These are phyloP conservation scores for Camelina laxa DNA, from an alignment of 345 rosid species.

Conservation along the genomic window DNA sequence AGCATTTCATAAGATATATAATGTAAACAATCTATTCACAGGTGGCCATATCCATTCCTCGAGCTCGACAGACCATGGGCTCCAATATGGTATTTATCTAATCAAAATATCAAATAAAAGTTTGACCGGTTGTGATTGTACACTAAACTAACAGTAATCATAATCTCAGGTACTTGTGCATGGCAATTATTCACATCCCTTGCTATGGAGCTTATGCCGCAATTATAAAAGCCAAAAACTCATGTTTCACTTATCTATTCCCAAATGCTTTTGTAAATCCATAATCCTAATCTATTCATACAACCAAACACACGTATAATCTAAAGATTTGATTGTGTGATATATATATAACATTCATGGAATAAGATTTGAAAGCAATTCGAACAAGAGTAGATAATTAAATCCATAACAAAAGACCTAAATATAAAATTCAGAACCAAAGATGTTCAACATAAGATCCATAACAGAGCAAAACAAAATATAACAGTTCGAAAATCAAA, in stretches of 20 bases:
- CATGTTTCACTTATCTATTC: slow-evolving; percentile 52
- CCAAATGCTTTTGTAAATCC: slow-evolving; percentile 51
- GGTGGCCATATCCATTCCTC: slow-evolving; percentile 97
- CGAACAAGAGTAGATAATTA: not conserved
- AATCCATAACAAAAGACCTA: slow-evolving; percentile 12
- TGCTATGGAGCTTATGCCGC: slow-evolving; percentile 67
- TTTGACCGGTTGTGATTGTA: not conserved
- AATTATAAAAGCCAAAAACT: slow-evolving; percentile 57
- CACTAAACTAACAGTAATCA: not conserved
- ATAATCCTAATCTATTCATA: not conserved
- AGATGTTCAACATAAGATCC: slow-evolving; percentile 35
- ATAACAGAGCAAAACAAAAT: not conserved
- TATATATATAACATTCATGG: not conserved
- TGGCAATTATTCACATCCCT: slow-evolving; percentile 72
- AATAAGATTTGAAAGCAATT: not conserved
- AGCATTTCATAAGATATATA: too few species aligned
- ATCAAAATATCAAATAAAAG: not conserved
- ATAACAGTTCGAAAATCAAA: not conserved
- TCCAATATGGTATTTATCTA: slow-evolving; percentile 54
- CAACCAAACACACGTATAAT: not conserved
- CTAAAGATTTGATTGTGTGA: not conserved
- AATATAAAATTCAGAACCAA: slow-evolving; percentile 20
- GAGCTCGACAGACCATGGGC: slow-evolving; percentile 70
- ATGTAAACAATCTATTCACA: slow-evolving; percentile 27
- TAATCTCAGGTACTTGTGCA: slow-evolving; percentile 59